These are phyloP conservation scores for Saccharomycopsis sp. DNA, from an alignment of 805 yeast genomes.

Conservation along the genomic window DNA sequence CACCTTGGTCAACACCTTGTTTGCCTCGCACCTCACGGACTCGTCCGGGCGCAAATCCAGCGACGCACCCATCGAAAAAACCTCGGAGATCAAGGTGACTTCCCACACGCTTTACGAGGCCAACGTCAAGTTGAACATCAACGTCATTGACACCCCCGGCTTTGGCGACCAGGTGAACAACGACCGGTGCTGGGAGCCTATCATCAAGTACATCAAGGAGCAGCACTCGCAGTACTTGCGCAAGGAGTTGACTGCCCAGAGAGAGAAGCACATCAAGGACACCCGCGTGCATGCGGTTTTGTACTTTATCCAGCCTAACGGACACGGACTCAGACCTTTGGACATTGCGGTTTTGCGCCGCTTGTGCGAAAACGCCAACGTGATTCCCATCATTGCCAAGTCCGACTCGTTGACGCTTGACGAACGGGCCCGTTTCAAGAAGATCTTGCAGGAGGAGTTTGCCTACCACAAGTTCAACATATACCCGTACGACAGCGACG, in stretches of 20 bases:
- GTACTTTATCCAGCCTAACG: constrained; percentile 86
- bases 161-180: constrained; percentile 96
- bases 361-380: constrained; percentile 84
- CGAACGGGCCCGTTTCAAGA: constrained; percentile 77
- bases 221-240: constrained; percentile 88
- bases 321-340: constrained; percentile 74
- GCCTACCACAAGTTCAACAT: constrained; percentile 62
- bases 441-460: constrained; percentile 70
- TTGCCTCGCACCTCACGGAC: constrained; percentile 71
- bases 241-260: constrained; percentile 89
- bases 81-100: constrained; percentile 74
- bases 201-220: constrained; percentile 88
- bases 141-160: constrained; percentile 95
- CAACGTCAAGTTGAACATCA: constrained; percentile 77
- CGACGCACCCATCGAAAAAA: constrained; percentile 70
- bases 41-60: constrained; percentile 65
- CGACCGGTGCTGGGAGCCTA: constrained; percentile 95
- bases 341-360: constrained; percentile 80
- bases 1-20: constrained; percentile 84
- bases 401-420: constrained; percentile 81
- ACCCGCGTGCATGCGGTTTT: constrained; percentile 90
- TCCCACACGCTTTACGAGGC: constrained; percentile 74
- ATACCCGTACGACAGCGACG: constrained; percentile 77
- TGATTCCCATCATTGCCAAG: constrained; percentile 92
- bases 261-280: constrained; percentile 77